Evolutionary conservation across 2,329 filamentous ascomycete species (phyloP), one percentile per base, ranked within the genome.

Genomic region (Aureobasidium sp.): DNA sequence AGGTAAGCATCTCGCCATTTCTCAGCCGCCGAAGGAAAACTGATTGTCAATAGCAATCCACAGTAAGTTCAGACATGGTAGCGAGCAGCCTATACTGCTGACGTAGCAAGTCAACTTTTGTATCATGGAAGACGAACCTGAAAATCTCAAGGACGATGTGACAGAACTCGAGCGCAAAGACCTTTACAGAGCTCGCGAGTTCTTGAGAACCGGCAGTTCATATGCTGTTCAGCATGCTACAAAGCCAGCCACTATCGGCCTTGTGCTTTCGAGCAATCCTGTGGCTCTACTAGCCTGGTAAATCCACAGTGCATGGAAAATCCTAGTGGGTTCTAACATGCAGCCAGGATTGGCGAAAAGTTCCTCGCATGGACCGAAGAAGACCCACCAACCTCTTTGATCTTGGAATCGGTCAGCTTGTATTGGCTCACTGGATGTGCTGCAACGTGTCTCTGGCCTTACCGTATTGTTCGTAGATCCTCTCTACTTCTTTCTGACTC

Each of bases 221-320:
- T 87, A 86, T 67, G 76, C 77, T 0, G 55, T 75, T 0, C 76
- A 81, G 68, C 84, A 87, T 60, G 80, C 74, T 1, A 83, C 82
- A 0, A 72, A 80, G 9, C 80, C 84, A 0, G 74, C 77, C 0
- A 87, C 84, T 0, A 80, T 86, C 48, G 82, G 83, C 0, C 75
- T 84, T 5, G 79, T 77, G 0, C 70, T 87, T 1, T 74, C 78
- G 2, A 73, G 79, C 5, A 84, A 75, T 41, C 84, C 85, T 0
- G 64, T 87, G 0, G 81, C 82, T 0, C 68, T 86, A 26, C 75
- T 87, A 2, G 77, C 79, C 8, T 87, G 84, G 79, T 68, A 61
- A 29, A 58, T 44, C 5, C 5, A 3, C 3, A 10, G 27, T 4
- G 8, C 1, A 13, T 3, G 1, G 4, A 8, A 3, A 12, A 20